A percentile compares a stretch with the other conserved stretches of the same genome.
phyloP scores from a whole-genome alignment of 805 yeast species.

The Scheffersomyces lignosus region DNA sequence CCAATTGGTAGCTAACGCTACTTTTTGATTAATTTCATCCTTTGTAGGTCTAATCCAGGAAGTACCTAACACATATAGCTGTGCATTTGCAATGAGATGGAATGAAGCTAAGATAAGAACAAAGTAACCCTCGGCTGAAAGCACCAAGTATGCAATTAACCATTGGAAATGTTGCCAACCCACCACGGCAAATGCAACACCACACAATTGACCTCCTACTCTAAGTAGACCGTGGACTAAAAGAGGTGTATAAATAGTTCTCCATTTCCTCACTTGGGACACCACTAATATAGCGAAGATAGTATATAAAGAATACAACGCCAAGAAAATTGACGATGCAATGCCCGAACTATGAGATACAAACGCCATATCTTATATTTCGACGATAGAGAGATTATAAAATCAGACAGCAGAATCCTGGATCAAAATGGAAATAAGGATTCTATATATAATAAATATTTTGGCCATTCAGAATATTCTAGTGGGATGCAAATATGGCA shows the following conservation, averaged over 20 bases:
- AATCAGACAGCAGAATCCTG: too few relatives aligned
- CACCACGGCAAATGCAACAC: constrained; percentile 31
- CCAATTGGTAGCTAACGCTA: constrained; percentile 1
- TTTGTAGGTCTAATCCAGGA: constrained; percentile 22
- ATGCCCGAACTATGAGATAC: constrained; percentile 23
- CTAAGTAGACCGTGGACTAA: constrained; percentile 29
- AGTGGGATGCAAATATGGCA: too few relatives aligned
- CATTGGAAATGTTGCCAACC: constrained; percentile 31
- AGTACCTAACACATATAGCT: constrained; percentile 17
- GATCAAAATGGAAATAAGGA: too few relatives aligned
- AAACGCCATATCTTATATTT: too few relatives aligned
- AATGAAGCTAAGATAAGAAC: constrained; percentile 29
- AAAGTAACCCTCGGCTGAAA: constrained; percentile 43
- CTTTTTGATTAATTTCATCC: constrained; percentile 5
- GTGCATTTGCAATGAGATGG: constrained; percentile 27
- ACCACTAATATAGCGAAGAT: constrained; percentile 17
- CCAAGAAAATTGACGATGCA: constrained; percentile 34
- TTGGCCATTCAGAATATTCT: too few relatives aligned
- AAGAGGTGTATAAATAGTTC: constrained; percentile 21
- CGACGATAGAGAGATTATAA: too few relatives aligned
- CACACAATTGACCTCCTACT: constrained; percentile 34
- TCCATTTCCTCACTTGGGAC: constrained; percentile 21
- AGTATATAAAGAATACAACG: constrained; percentile 24
- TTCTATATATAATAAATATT: too few relatives aligned
- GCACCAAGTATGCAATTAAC: constrained; percentile 39